Conservation (phyloP, 306 rosid genomes). For the Ormosia semicastrata region DNA sequence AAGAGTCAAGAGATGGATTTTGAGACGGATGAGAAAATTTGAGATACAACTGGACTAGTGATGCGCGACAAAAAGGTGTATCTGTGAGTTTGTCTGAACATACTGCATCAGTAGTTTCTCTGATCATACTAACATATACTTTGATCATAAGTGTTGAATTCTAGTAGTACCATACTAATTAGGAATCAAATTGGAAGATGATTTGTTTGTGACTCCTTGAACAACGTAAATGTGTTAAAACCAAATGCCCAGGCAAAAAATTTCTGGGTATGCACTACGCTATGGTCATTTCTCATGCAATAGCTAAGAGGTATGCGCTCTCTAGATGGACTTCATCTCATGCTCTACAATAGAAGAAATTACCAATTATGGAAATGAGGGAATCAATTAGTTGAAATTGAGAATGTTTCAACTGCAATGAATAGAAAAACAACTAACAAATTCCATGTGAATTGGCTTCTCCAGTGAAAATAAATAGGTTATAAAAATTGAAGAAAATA, state of each 20-base stretch:
- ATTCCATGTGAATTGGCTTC: background rate
- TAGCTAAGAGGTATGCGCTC: background rate
- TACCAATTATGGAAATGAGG: background rate
- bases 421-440: background rate
- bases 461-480: background rate
- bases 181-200: background rate
- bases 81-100: too few species aligned
- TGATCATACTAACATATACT: too few species aligned
- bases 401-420: background rate
- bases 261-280: too few species aligned
- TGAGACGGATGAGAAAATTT: too few species aligned
- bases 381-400: background rate
- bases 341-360: background rate
- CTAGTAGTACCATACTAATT: too few species aligned
- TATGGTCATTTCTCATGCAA: too few species aligned
- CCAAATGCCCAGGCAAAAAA: too few species aligned
- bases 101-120: too few species aligned
- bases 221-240: background rate
- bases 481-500: background rate
- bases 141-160: too few species aligned
- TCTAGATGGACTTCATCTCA: background rate
- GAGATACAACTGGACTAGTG: too few species aligned
- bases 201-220: background rate
- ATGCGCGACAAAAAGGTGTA: too few species aligned
- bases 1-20: too few species aligned